Conservation (phyloP, 2,329 filamentous ascomycete species). For the Cercospora sesami region DNA sequence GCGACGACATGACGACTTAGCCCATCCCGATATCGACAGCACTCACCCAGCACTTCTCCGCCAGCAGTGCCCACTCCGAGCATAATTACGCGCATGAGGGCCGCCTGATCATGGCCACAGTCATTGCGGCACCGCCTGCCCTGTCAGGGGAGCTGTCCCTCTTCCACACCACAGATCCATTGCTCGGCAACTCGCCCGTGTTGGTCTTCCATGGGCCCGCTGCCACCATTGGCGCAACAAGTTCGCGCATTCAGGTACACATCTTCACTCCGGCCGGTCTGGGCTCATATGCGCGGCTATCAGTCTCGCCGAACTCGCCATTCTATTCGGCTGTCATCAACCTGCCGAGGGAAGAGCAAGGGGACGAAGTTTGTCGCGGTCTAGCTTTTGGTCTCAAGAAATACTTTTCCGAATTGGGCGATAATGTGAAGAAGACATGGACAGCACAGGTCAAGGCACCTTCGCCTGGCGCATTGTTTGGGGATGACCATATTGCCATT, state of each 20-base stretch:
- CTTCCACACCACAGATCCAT: conserved; percentile 83
- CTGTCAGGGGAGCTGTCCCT: conserved; percentile 81
- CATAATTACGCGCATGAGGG: background rate
- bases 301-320: conserved; percentile 86
- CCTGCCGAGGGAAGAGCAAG: conserved; percentile 89
- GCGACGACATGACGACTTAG: conserved; percentile 18
- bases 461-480: conserved; percentile 69
- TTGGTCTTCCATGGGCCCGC: conserved; percentile 84
- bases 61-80: background rate
- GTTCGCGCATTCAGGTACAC: conserved; percentile 91
- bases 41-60: background rate
- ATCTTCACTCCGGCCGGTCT: conserved; percentile 87
- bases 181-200: conserved; percentile 77
- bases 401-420: conserved; percentile 86
- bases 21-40: conserved; percentile 13
- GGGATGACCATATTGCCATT: conserved; percentile 89
- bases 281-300: conserved; percentile 85
- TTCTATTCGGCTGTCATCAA: conserved; percentile 88
- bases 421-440: conserved; percentile 71
- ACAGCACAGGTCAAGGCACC: conserved; percentile 54
- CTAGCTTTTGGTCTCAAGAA: conserved; percentile 91
- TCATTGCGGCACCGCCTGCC: conserved; percentile 71
- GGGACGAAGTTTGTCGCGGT: conserved; percentile 87
- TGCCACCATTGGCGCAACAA: conserved; percentile 79
- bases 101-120: conserved; percentile 67